Base-by-base conservation (phyloP, 371 early-diverging fungal genomes). In the Circinella minor region DNA sequence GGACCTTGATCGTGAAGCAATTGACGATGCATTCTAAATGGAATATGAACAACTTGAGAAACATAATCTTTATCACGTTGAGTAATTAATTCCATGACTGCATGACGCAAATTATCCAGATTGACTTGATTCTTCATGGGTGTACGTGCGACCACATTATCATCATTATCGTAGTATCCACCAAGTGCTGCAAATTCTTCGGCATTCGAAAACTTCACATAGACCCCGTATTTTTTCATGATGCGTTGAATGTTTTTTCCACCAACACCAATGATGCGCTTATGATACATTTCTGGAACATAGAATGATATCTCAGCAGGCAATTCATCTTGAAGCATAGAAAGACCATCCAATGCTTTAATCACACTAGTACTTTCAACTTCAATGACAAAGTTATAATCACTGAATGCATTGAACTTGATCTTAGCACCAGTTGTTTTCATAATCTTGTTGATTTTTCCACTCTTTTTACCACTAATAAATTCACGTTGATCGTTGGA, bases 221-320 rank as follows among this genome's bases (percentile, higher is more conserved):
- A 96, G 4, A 98, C 97, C 27, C 96, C 96, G 72, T 91, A 95
- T 71, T 94, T 93, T 68, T 96, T 98, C 98, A 98, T 98, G 74
- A 96, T 95, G 57, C 92, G 85, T 71, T 96, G 96, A 67, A 98
- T 96, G 79, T 95, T 94, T 75, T 95, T 96, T 70, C 98, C 98
- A 5, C 95, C 95, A 18, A 92, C 93, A 34, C 98, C 98, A 71
- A 98, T 98, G 70, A 98, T 95, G 27, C 95, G 90, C 78, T 96
- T 96, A 82, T 98, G 98, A 73, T 91, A 92, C 4, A 89, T 81
- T 74, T 95, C 95, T 61, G 96, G 94, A 9, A 98, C 89, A 78
- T 87, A 91, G 75, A 98, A 98, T 8, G 91, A 90, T 51, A 93
- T 89, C 69, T 94, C 94, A 0, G 94, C 94, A 1, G 96, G 96